Conservation (phyloP, 768 basidiomycete genomes). For the Hericium rajendrae region DNA sequence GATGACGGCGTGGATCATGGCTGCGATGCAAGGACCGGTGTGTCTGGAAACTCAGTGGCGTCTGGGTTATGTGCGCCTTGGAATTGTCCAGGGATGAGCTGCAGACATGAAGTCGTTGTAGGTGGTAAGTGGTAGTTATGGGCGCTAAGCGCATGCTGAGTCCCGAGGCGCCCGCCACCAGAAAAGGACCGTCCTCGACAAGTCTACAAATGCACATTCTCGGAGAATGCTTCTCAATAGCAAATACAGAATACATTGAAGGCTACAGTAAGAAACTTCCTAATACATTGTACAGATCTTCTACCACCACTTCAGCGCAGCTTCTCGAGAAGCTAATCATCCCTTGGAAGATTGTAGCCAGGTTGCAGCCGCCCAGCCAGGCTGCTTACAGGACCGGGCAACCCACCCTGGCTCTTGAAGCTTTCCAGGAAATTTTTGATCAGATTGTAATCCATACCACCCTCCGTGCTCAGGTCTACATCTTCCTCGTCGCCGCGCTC, state of each 20-base stretch:
- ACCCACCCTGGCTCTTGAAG: conserved; percentile 84
- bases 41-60: background rate
- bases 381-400: conserved; percentile 87
- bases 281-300: too few relatives aligned
- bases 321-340: conserved; percentile 24
- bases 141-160: too few relatives aligned
- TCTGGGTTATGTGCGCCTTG: background rate
- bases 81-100: background rate
- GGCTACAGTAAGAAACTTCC: too few relatives aligned
- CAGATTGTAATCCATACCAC: conserved; percentile 72
- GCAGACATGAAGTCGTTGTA: too few relatives aligned
- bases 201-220: too few relatives aligned
- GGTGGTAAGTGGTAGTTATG: too few relatives aligned
- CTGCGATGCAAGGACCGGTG: background rate
- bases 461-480: conserved; percentile 34
- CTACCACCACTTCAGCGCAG: background rate
- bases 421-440: conserved; percentile 98
- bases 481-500: conserved; percentile 45
- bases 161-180: too few relatives aligned
- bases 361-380: conserved; percentile 77
- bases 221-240: too few relatives aligned
- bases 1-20: conserved; percentile 14
- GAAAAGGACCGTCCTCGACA: too few relatives aligned
- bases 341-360: conserved; percentile 65
- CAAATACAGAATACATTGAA: too few relatives aligned